Evolutionary conservation across 1,284 basidiomycete genomes (phyloP).

Genomic region (Pseudomicrostroma phylloplanum): DNA sequence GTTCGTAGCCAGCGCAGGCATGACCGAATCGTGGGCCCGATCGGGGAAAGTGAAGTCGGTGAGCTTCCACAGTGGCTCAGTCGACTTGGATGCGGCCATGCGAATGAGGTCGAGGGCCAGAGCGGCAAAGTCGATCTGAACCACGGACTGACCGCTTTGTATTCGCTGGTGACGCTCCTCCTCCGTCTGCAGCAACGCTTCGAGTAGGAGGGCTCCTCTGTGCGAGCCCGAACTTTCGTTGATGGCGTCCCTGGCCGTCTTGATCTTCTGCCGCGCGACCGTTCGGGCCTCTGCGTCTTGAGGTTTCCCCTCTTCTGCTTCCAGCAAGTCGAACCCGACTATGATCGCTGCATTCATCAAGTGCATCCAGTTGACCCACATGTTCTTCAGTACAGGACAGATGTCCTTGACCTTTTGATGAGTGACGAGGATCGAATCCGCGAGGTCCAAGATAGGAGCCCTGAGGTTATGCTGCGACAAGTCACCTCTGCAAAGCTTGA

Average conservation of each 20-base stretch:
- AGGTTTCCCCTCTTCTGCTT: neutral
- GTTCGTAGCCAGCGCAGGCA: neutral
- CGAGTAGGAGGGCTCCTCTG: neutral
- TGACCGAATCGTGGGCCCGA: neutral
- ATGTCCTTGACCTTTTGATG: neutral
- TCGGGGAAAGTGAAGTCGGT: neutral
- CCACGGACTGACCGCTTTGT: neutral
- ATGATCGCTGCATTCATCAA: neutral
- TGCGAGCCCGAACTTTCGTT: neutral
- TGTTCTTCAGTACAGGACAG: neutral
- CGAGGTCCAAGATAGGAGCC: neutral
- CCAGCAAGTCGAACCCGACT: constrained; percentile 2
- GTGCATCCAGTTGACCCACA: constrained; percentile 7
- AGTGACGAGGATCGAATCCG: neutral
- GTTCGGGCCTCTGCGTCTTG: neutral
- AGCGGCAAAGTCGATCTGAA: neutral
- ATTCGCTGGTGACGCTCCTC: constrained; percentile 2
- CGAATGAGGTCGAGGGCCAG: neutral
- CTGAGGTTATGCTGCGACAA: neutral
- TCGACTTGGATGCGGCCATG: neutral
- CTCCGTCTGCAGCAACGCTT: neutral
- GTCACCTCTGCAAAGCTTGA: constrained; percentile 3
- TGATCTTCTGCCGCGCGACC: neutral
- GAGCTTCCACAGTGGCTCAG: neutral
- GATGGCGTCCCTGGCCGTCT: neutral